These are phyloP conservation scores for Lentinula edodes DNA, from an alignment of 768 basidiomycete species.

Conservation along the genomic window DNA sequence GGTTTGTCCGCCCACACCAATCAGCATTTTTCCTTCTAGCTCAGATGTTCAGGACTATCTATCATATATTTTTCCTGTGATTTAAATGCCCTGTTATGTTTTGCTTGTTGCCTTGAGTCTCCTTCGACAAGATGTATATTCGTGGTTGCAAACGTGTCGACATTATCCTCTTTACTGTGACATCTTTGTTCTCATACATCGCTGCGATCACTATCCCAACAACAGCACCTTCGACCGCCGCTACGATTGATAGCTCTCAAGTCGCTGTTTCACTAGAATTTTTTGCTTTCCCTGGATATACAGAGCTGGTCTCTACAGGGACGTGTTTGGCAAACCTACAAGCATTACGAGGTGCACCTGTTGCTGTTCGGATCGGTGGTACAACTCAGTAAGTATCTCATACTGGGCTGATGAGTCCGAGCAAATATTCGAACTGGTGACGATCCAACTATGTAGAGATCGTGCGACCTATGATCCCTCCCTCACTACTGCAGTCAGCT, in stretches of 20 bases:
- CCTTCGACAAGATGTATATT: background rate
- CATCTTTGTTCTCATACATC: background rate
- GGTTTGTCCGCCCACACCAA: background rate
- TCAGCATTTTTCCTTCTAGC: conserved; percentile 1
- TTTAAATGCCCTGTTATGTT: no score
- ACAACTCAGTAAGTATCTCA: conserved; percentile 27
- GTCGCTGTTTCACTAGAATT: conserved; percentile 32
- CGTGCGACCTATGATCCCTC: conserved; percentile 31
- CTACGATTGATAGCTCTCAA: conserved; percentile 21
- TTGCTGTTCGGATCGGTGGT: conserved; percentile 31
- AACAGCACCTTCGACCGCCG: conserved; percentile 19
- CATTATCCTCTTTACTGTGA: background rate
- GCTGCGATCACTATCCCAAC: conserved; percentile 15
- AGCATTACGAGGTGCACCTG: conserved; percentile 22
- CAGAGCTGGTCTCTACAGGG: conserved; percentile 21
- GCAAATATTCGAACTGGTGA: background rate
- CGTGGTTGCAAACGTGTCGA: no score
- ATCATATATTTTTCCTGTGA: no score
- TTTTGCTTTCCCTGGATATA: conserved; percentile 33
- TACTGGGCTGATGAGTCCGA: background rate
- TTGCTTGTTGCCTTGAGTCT: background rate
- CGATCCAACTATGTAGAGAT: conserved; percentile 19
- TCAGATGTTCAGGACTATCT: background rate
- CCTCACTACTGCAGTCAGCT: conserved; percentile 25
- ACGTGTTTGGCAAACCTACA: conserved; percentile 27